Evolutionary conservation across 768 basidiomycete genomes (phyloP), one percentile per base, ranked within the genome.

Genomic region (Coprinopsis strossmayeri): DNA sequence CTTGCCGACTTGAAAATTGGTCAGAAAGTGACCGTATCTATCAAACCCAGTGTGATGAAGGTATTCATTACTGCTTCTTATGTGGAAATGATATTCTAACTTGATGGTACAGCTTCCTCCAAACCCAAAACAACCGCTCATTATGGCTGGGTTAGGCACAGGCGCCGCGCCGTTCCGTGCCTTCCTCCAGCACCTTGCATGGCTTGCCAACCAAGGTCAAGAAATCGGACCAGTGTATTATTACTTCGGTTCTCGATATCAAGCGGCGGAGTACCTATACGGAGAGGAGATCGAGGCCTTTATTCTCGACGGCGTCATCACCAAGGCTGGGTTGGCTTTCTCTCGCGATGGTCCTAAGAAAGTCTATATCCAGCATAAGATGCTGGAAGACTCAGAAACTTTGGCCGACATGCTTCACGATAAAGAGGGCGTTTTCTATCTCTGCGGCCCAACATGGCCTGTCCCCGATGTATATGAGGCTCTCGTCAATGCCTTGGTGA

Each of bases 41-140:
- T 98, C 69, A 96, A 96, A 66, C 96, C 96, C 21, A 96, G 93
- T 61, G 96, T 99, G 24, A 98, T 99, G 96, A 98, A 97, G 78
- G 89, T 91, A 49, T 20, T 74, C 64, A 20, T 12, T 15, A 32
- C 39, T 45, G 9, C 15, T 38, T n/a, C 15, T 40, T 24, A 39
- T 38, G 25, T 20, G 15, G 47, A 34, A 35, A 27, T 34, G 27
- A 30, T 34, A 34, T 25, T 47, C 45, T 62, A 24, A 64, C 38
- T 2, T 46, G 38, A 15, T 27, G 34, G 7, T 41, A 35, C 55
- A 92, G 88, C 73, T 98, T 3, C 96, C 96, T 46, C 86, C 87
- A 0, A 76, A 81, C 61, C 73, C 82, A 61, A 77, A 73, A 39
- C 93, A 95, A 61, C 96, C 96, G 32, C 75, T 99, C 67, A 95